Evolutionary conservation across 2,329 filamentous ascomycete genomes (phyloP).

Genomic region (Trichoderma pleuroti): DNA sequence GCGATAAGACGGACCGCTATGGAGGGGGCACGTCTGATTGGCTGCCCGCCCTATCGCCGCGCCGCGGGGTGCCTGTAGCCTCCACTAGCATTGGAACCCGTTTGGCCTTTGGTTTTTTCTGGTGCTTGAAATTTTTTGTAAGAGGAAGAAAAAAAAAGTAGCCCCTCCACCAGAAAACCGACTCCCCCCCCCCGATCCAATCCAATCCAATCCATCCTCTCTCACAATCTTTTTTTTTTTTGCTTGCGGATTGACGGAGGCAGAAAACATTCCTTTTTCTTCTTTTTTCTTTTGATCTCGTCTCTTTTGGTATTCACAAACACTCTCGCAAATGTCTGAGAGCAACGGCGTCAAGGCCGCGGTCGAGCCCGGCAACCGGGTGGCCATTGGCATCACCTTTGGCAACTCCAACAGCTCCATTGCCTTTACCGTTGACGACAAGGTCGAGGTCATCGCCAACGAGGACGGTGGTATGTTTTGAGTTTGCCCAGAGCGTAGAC

Average conservation of each 20-base stretch:
- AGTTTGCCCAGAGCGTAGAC: background rate
- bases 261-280: background rate
- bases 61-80: background rate
- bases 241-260: background rate
- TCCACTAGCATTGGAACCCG: background rate
- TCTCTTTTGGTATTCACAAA: background rate
- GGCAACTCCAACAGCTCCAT: conserved; percentile 99
- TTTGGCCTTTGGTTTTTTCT: background rate
- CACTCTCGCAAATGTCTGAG: conserved; percentile 41
- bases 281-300: background rate
- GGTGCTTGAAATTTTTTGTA: conserved; percentile 16
- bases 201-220: background rate
- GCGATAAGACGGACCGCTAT: background rate
- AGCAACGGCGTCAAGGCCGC: conserved; percentile 42
- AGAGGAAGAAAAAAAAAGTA: conserved; percentile 8
- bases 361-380: conserved; percentile 55
- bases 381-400: conserved; percentile 92
- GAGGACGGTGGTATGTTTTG: conserved; percentile 82
- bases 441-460: conserved; percentile 96
- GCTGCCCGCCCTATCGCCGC: background rate
- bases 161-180: conserved; percentile 7
- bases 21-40: conserved; percentile 8
- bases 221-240: background rate
- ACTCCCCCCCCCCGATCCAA: background rate
- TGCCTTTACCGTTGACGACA: conserved; percentile 87